Evolutionary conservation across 1,284 basidiomycete genomes (phyloP).

Genomic region (Puccinia polysora): DNA sequence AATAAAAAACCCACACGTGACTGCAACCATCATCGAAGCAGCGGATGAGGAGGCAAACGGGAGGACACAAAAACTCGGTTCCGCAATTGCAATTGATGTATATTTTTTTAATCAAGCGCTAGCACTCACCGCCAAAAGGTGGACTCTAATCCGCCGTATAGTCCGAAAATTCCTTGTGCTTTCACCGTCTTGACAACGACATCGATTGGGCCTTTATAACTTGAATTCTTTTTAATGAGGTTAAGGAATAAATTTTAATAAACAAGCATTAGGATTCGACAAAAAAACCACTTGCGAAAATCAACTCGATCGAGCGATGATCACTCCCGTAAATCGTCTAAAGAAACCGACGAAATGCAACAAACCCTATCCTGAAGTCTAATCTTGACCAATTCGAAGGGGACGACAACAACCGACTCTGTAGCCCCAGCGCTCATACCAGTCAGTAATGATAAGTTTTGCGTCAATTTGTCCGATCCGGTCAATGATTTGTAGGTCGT

Average conservation of each 20-base stretch:
- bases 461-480: conserved; percentile 79
- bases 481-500: conserved; percentile 53
- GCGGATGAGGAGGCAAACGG: background rate
- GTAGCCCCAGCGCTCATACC: conserved; percentile 92
- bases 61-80: background rate
- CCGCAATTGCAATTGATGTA: too few relatives aligned
- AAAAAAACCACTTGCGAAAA: too few relatives aligned
- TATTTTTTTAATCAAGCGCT: background rate
- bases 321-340: too few relatives aligned
- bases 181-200: conserved; percentile 73
- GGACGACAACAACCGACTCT: conserved; percentile 77
- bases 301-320: too few relatives aligned
- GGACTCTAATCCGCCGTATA: conserved; percentile 88
- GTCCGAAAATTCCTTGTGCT: conserved; percentile 72
- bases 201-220: conserved; percentile 74
- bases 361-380: conserved; percentile 86
- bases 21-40: background rate
- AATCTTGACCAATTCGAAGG: conserved; percentile 90
- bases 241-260: background rate
- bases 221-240: conserved; percentile 44
- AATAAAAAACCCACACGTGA: conserved; percentile 13
- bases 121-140: conserved; percentile 87
- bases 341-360: conserved; percentile 56
- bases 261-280: background rate
- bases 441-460: conserved; percentile 76